Percentiles rank a stretch among this genome's conserved stretches.
phyloP scores from a whole-genome alignment of 75 land plant species.

The Selaginella tamariscina region DNA sequence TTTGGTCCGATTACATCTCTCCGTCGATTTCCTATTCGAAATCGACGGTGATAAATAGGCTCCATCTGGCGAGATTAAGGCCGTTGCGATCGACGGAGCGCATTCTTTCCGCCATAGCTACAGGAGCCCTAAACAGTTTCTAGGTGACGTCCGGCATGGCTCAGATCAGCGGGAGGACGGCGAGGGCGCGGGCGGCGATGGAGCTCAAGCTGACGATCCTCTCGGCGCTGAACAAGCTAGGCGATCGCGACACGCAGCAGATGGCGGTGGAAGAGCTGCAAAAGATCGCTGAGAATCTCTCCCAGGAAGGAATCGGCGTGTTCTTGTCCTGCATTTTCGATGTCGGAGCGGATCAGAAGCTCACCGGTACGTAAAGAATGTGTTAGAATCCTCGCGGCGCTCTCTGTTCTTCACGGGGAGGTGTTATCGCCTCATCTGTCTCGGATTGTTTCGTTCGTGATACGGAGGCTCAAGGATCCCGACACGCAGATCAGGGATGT shows the following conservation, averaged over 20 bases:
- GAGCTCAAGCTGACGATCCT: slow-evolving; percentile 50
- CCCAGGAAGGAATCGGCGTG: slow-evolving; percentile 35
- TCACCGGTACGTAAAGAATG: slow-evolving; percentile 52
- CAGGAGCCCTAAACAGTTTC: not conserved
- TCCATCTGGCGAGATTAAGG: too few species aligned
- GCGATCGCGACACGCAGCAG: slow-evolving; percentile 62
- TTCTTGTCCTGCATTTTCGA: slow-evolving; percentile 55
- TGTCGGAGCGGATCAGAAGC: slow-evolving; percentile 58
- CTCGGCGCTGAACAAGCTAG: slow-evolving; percentile 47
- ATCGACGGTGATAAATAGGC: too few species aligned
- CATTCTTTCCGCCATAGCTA: not conserved
- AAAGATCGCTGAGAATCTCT: slow-evolving; percentile 31
- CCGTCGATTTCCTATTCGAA: too few species aligned
- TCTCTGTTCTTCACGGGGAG: slow-evolving; percentile 32
- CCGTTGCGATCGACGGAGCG: too few species aligned
- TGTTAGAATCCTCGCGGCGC: slow-evolving; percentile 37
- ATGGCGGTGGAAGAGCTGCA: slow-evolving; percentile 51
- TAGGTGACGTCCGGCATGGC: not conserved
- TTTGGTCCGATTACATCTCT: too few species aligned
- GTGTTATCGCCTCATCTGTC: slow-evolving; percentile 35
- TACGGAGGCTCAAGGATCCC: slow-evolving; percentile 57
- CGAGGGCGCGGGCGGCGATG: slow-evolving; percentile 11
- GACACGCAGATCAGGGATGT: slow-evolving; percentile 61
- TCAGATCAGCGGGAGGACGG: not conserved
- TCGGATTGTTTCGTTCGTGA: slow-evolving; percentile 43